Evolutionary conservation across 192 early-diverging fungal species (phyloP).

Genomic region (Podila verticillata): DNA sequence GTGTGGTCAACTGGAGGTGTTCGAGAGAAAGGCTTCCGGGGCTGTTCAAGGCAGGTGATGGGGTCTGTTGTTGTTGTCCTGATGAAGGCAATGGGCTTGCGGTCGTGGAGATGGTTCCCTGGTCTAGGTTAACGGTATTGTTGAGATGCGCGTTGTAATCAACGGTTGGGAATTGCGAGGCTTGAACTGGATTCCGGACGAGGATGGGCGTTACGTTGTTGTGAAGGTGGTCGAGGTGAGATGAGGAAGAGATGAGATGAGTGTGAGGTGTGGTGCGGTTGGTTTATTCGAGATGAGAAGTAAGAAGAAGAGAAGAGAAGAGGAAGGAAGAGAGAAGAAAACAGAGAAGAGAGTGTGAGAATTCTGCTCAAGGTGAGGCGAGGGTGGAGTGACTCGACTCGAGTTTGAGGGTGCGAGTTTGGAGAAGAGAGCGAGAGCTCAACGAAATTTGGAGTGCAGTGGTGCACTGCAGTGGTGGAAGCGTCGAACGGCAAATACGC

Average conservation of each 20-base stretch:
- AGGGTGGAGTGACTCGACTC: too few relatives aligned
- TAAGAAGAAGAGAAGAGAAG: not conserved
- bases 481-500: too few relatives aligned
- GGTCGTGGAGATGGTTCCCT: too few relatives aligned
- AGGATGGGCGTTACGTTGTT: too few relatives aligned
- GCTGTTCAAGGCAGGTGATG: not conserved
- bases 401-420: too few relatives aligned
- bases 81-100: not conserved
- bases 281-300: slow-evolving; percentile 2
- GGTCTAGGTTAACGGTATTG: too few relatives aligned
- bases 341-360: not conserved
- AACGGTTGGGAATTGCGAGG: not conserved
- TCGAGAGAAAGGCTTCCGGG: slow-evolving; percentile 11
- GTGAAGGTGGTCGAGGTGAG: not conserved
- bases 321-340: slow-evolving; percentile 2
- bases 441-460: too few relatives aligned
- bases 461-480: too few relatives aligned
- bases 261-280: not conserved
- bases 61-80: not conserved
- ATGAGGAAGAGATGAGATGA: not conserved
- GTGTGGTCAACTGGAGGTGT: slow-evolving; percentile 17
- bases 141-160: slow-evolving; percentile 20
- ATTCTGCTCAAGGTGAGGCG: not conserved
- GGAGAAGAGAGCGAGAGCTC: too few relatives aligned
- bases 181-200: not conserved